Conservation (phyloP, 106 monocot species). For the Vanilla planifolia region DNA sequence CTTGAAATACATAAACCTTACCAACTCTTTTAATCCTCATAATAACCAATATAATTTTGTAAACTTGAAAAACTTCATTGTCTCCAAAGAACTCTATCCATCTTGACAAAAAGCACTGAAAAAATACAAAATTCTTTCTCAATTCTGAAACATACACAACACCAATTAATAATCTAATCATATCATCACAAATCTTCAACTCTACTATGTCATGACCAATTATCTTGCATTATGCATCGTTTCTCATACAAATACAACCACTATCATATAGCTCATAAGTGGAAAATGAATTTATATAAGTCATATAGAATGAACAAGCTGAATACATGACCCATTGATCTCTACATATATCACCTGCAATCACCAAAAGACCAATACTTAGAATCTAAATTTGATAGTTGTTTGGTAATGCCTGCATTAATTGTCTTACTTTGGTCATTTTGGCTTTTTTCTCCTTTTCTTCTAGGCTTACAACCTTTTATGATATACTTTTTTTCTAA, state of each 20-base stretch:
- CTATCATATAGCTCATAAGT: not conserved
- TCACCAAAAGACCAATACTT: not conserved
- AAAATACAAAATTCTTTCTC: not conserved
- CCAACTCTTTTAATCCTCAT: not conserved
- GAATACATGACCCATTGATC: not conserved
- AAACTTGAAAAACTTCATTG: not conserved
- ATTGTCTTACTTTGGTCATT: too few relatives aligned
- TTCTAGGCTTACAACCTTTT: too few relatives aligned
- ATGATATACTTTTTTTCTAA: too few relatives aligned
- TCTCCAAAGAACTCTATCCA: not conserved
- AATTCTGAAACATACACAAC: not conserved
- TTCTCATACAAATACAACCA: not conserved
- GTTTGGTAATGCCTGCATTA: too few relatives aligned
- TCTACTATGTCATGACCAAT: not conserved
- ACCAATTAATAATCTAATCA: not conserved
- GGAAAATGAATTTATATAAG: not conserved
- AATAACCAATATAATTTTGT: not conserved
- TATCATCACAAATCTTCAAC: not conserved
- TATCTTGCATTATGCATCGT: not conserved
- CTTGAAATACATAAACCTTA: not conserved
- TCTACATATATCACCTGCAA: too few relatives aligned
- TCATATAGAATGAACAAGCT: not conserved
- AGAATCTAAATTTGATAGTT: not conserved
- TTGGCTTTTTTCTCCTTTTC: too few relatives aligned
- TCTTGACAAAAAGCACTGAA: not conserved